phyloP scores from a whole-genome alignment of 78 protist species.

The Corallochytrium limacisporum region DNA sequence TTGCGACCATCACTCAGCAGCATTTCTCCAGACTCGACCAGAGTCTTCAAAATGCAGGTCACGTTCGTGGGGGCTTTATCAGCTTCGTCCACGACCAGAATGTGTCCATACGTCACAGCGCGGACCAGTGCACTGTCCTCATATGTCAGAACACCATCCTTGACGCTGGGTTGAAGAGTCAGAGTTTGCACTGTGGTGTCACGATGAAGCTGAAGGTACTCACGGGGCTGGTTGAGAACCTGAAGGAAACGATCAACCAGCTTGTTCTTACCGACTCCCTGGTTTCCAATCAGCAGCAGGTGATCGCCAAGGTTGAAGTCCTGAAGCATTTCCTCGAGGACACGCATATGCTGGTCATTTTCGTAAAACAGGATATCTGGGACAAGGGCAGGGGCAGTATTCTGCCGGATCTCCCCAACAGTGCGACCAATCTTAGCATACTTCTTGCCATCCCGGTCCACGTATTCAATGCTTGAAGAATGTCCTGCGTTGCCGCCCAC shows the following conservation, averaged over 20 bases:
- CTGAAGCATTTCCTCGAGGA: constrained; percentile 4
- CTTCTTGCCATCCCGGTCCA: background rate
- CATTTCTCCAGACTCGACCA: constrained; percentile 30
- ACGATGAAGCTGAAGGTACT: constrained; percentile 74
- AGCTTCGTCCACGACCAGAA: constrained; percentile 61
- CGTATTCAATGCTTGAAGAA: background rate
- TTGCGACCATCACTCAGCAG: constrained; percentile 31
- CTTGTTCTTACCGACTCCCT: constrained; percentile 75
- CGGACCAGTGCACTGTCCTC: constrained; percentile 51
- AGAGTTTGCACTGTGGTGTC: constrained; percentile 59
- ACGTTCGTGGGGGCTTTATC: constrained; percentile 67
- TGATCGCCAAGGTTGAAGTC: constrained; percentile 18
- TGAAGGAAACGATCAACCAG: constrained; percentile 30
- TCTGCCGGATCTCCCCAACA: background rate
- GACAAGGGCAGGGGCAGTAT: constrained; percentile 24
- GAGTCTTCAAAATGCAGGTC: constrained; percentile 23
- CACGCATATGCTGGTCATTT: constrained; percentile 2
- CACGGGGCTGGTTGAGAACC: constrained; percentile 22
- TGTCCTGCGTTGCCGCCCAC: too few relatives aligned
- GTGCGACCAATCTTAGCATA: background rate
- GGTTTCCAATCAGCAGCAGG: constrained; percentile 49
- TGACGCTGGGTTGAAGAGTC: constrained; percentile 31
- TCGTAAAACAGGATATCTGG: constrained; percentile 30
- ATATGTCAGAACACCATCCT: constrained; percentile 13
- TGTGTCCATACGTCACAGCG: constrained; percentile 35